phyloP scores from a whole-genome alignment of 208 protist genomes.

The Leptomonas seymouri region DNA sequence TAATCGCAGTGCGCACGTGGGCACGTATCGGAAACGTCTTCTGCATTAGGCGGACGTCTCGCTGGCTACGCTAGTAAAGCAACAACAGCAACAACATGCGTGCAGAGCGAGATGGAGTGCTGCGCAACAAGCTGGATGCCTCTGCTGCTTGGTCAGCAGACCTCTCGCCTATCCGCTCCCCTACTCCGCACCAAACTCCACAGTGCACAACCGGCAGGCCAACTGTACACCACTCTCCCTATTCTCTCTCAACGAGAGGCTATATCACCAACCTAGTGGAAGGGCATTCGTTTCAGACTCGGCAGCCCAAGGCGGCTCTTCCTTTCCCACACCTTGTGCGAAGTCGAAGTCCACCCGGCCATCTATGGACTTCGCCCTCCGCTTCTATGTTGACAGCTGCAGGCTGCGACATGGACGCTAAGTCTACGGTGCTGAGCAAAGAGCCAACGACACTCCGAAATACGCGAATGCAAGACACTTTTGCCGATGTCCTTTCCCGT shows the following conservation, averaged over 20 bases:
- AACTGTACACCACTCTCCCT: background rate
- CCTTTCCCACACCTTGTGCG: conserved; percentile 17
- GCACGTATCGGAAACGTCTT: no score
- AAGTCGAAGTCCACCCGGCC: conserved; percentile 10
- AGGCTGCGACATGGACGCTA: background rate
- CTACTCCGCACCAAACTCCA: background rate
- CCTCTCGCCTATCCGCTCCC: conserved; percentile 12
- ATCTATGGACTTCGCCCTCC: background rate
- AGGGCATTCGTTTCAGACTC: background rate
- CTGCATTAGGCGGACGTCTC: no score
- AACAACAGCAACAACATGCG: conserved; percentile 9
- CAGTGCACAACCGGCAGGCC: background rate
- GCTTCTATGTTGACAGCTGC: background rate
- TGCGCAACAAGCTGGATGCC: conserved; percentile 4
- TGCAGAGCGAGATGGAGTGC: conserved; percentile 2
- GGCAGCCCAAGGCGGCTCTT: background rate
- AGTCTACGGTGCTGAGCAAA: background rate
- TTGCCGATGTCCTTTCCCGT: conserved; percentile 4
- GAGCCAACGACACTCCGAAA: background rate
- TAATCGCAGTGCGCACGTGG: no score
- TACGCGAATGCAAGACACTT: background rate
- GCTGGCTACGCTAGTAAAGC: no score
- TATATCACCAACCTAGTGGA: background rate
- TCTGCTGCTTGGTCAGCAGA: conserved; percentile 6
- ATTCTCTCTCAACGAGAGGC: background rate